Conservation (phyloP, 1,284 basidiomycete genomes). For the Omphalotus olearius region DNA sequence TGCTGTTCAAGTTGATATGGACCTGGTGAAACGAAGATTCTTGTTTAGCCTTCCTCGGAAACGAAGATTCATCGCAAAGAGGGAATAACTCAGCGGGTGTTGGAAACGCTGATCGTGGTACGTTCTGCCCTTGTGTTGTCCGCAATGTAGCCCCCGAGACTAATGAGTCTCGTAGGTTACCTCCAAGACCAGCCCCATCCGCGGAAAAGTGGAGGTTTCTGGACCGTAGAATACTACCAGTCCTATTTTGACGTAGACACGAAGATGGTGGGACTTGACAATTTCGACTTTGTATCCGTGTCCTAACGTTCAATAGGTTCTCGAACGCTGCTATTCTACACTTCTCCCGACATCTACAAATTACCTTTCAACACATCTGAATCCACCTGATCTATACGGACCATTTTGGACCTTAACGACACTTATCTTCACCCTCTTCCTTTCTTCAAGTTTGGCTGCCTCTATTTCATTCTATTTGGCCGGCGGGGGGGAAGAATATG, state of each 20-base stretch:
- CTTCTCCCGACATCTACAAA: constrained; percentile 56
- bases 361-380: constrained; percentile 59
- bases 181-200: constrained; percentile 41
- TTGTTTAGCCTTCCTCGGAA: constrained; percentile 46
- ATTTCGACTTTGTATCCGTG: not conserved
- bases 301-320: constrained; percentile 38
- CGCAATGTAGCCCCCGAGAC: constrained; percentile 4
- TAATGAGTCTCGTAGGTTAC: constrained; percentile 38
- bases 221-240: constrained; percentile 78
- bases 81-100: constrained; percentile 27
- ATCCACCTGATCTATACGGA: constrained; percentile 77
- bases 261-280: constrained; percentile 43
- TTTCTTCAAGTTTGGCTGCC: constrained; percentile 85
- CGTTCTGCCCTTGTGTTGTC: constrained; percentile 14
- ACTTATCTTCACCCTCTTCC: constrained; percentile 85
- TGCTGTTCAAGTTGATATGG: no score
- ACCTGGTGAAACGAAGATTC: not conserved
- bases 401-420: constrained; percentile 96
- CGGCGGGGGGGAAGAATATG: constrained; percentile 48
- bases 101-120: constrained; percentile 49
- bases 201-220: constrained; percentile 49
- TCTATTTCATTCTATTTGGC: constrained; percentile 82
- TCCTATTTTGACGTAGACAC: constrained; percentile 81
- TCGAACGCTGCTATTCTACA: constrained; percentile 69
- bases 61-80: constrained; percentile 25